Conservation (phyloP, 306 rosid genomes). For the Ammopiptanthus mongolicus region DNA sequence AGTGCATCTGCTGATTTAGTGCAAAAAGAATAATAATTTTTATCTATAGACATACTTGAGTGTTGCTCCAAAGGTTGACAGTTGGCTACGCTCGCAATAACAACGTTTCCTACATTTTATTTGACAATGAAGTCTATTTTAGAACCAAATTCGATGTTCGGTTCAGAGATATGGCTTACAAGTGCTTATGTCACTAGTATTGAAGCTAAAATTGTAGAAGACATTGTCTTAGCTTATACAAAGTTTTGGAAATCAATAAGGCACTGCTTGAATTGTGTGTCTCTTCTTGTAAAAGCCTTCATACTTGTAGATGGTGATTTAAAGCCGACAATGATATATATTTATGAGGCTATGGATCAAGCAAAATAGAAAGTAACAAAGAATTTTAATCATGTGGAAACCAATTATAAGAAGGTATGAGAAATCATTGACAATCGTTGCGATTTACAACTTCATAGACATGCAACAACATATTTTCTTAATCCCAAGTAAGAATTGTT, state of each 20-base stretch:
- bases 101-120: not conserved
- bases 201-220: not conserved
- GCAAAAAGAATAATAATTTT: not conserved
- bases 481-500: no score
- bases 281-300: not conserved
- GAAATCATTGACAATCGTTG: no score
- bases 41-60: not conserved
- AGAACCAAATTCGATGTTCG: no score
- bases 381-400: no score
- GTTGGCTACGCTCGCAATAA: not conserved
- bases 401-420: no score
- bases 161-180: not conserved
- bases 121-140: no score
- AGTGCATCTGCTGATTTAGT: no score
- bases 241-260: not conserved
- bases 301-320: not conserved
- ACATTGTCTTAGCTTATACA: not conserved
- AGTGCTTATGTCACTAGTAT: not conserved
- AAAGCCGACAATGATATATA: no score
- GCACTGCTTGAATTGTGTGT: not conserved
- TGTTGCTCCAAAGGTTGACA: not conserved
- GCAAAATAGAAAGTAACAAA: not conserved
- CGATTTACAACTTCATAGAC: no score
- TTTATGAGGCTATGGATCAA: not conserved
- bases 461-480: no score